A percentile compares a stretch with the other conserved stretches of the same genome.
Conservation (phyloP, 2,329 filamentous ascomycete species). For the Aspergillus brasiliensis region DNA sequence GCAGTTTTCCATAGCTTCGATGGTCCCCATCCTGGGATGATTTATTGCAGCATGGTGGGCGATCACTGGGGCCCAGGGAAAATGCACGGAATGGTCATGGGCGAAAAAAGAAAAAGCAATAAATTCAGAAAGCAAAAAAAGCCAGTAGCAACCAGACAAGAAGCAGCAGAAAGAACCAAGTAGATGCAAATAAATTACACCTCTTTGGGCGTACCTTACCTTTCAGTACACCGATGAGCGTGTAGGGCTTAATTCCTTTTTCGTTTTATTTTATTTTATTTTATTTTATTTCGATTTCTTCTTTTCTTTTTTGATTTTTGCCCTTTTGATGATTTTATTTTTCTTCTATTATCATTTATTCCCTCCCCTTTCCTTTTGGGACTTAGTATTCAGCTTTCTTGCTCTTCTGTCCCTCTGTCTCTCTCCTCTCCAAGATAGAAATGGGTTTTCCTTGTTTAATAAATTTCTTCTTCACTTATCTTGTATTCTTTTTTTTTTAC, state of each 20-base stretch:
- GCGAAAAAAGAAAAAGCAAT: conserved; percentile 11
- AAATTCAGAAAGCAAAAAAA: conserved; percentile 13
- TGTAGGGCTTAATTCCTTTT: conserved; percentile 12
- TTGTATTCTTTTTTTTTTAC: neutral
- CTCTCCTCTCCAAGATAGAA: neutral
- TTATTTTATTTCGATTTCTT: neutral
- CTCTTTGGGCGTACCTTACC: conserved; percentile 19
- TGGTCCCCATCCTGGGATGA: conserved; percentile 34
- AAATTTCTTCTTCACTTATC: no score
- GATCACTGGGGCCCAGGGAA: conserved; percentile 39
- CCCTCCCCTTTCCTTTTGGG: neutral
- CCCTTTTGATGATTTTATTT: no score
- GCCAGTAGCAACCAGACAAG: no score
- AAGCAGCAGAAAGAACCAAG: neutral
- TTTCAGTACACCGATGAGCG: conserved; percentile 12
- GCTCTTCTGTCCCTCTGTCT: neutral
- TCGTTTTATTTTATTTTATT: conserved; percentile 2
- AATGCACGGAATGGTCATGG: conserved; percentile 24
- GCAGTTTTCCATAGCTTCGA: conserved; percentile 40
- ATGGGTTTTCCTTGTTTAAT: no score
- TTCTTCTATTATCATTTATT: conserved; percentile 12
- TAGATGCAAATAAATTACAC: conserved; percentile 7
- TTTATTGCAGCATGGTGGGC: conserved; percentile 41
- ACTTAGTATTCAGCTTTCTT: no score
- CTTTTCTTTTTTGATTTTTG: neutral